phyloP scores from a whole-genome alignment of 495 filamentous ascomycete species.

The Poronia punctata region DNA sequence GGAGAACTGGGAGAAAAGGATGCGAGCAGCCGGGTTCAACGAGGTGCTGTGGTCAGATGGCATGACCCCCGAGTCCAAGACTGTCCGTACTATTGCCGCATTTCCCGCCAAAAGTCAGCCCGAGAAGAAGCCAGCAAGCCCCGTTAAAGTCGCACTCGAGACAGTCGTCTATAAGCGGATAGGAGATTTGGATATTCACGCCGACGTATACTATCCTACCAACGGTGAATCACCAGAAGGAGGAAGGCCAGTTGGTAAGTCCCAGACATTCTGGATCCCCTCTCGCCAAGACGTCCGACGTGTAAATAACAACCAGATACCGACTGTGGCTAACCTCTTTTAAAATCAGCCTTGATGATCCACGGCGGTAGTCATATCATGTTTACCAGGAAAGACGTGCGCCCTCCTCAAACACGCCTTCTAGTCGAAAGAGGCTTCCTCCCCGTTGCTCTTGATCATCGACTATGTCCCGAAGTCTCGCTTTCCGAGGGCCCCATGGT shows the following conservation, averaged over 20 bases:
- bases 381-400: constrained; percentile 39
- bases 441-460: constrained; percentile 49
- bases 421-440: constrained; percentile 39
- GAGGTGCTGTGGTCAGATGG: constrained; percentile 44
- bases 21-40: constrained; percentile 36
- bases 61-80: constrained; percentile 18
- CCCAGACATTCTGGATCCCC: not conserved
- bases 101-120: not conserved
- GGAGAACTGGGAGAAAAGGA: constrained; percentile 28
- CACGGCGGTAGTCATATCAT: constrained; percentile 50
- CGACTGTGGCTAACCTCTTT: not conserved
- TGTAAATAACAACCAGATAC: not conserved
- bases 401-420: constrained; percentile 30
- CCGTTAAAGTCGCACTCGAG: constrained; percentile 14
- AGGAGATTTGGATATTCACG: constrained; percentile 23
- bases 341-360: constrained; percentile 45
- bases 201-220: constrained; percentile 41
- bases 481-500: constrained; percentile 44
- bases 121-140: not conserved
- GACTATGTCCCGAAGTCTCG: constrained; percentile 48
- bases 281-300: constrained; percentile 12
- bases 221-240: not conserved
- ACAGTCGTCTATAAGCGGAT: constrained; percentile 29
- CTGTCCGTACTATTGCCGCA: constrained; percentile 21
- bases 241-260: constrained; percentile 20